These are phyloP conservation scores for Henckelia pumila DNA, from an alignment of 257 asterid species.

Conservation along the genomic window DNA sequence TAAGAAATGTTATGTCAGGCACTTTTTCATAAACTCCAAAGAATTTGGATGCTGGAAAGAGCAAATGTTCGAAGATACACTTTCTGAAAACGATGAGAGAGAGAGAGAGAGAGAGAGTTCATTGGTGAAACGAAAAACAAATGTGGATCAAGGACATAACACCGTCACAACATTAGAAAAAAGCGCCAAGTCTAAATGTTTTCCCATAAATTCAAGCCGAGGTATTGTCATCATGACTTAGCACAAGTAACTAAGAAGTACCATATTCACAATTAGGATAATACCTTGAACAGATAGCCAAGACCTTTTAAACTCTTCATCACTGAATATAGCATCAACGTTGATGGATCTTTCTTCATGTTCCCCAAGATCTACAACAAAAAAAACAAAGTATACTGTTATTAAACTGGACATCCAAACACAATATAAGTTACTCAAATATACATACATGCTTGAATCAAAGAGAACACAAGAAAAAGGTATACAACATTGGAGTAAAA, in stretches of 20 bases:
- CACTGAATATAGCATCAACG: slow-evolving; percentile 80
- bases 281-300: slow-evolving; percentile 83
- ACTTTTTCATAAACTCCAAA: not conserved
- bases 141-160: not conserved
- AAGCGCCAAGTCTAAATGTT: slow-evolving; percentile 6
- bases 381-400: slow-evolving; percentile 28
- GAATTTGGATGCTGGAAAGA: slow-evolving; percentile 5
- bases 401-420: slow-evolving; percentile 22
- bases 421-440: not conserved
- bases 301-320: slow-evolving; percentile 66
- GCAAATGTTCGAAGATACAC: not conserved
- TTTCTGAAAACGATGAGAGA: not conserved
- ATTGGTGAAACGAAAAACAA: not conserved
- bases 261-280: slow-evolving; percentile 21
- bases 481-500: slow-evolving; percentile 5
- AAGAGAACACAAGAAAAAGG: not conserved
- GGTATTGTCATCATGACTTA: slow-evolving; percentile 15
- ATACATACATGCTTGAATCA: not conserved
- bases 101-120: not conserved
- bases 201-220: not conserved
- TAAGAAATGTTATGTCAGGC: not conserved
- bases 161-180: slow-evolving; percentile 1
- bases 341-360: slow-evolving; percentile 75
- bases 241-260: slow-evolving; percentile 19
- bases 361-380: slow-evolving; percentile 71